Base-by-base conservation (phyloP, 805 yeast genomes). In the Ogataea nitratoaversa region DNA sequence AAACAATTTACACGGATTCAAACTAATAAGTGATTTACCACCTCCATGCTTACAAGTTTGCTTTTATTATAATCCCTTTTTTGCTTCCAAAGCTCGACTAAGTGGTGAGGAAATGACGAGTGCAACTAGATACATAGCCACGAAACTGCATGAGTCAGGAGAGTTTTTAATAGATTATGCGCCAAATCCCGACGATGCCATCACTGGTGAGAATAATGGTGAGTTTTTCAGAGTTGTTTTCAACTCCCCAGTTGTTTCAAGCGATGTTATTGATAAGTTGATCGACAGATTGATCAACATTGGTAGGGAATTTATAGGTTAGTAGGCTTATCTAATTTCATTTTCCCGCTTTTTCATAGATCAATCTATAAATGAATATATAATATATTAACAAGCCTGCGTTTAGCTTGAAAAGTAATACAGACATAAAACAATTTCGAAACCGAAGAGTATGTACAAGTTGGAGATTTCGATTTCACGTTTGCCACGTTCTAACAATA, bases 11-110 rank as follows among this genome's bases (percentile, higher is more conserved):
- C 58, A 68, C 0, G 71, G 75, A 1, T 85, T 86, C 57, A 66
- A 64, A 29, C 62, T 86, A 39, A 74, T 84, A 11, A 72, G 79
- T 14, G 63, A 70, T 20, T 54, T 63, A 19, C 79, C 82, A 2
- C 86, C 91, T 4, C 87, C 88, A 23, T 84, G 95, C 54, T 63
- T 85, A 36, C 95, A 86, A 60, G 89, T 85, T 3, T 87, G 95
- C 48, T 87, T 87, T 66, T 84, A 80, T 60, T 84, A 77, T 60
- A 68, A 72, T 24, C 83, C 84, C 0, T 38, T 41, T 7, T 24
- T 32, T 5, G 9, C 34, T 1, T 14, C 34, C 1, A 44, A 46
- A 5, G 51, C 52, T 1, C 48, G 60, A 30, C 31, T 53, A n/a
- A 25, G 42, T 8, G 67, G 65, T 1, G 62, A 57, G 11, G 56